phyloP scores from a whole-genome alignment of 768 basidiomycete genomes.

The Tylopilus subfusipes region DNA sequence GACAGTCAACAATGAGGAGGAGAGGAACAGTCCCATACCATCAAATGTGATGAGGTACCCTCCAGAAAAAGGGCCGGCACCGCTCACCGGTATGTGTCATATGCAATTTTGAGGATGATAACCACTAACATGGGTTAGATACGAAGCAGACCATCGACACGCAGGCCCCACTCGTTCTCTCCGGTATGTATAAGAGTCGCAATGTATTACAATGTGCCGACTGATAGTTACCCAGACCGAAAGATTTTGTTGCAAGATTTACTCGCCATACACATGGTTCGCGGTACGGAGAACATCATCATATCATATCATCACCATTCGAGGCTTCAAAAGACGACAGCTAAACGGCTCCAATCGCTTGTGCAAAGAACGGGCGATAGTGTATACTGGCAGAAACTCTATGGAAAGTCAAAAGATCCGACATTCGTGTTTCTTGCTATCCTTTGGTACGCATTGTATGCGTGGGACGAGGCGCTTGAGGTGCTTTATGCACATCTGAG shows the following conservation, averaged over 20 bases:
- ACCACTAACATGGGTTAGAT: conserved; percentile 12
- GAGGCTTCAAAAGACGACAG: conserved; percentile 24
- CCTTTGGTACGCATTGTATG: conserved; percentile 58
- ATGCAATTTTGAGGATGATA: not conserved
- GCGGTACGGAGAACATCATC: conserved; percentile 27
- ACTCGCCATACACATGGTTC: conserved; percentile 39
- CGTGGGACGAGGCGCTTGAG: conserved; percentile 61
- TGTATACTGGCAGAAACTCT: conserved; percentile 37
- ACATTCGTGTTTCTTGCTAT: conserved; percentile 37
- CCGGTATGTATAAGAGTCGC: conserved; percentile 6
- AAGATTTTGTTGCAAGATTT: conserved; percentile 34
- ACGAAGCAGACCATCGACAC: conserved; percentile 31
- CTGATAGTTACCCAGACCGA: conserved; percentile 6
- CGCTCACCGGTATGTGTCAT: conserved; percentile 17
- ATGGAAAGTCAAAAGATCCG: conserved; percentile 29
- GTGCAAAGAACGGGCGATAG: conserved; percentile 33
- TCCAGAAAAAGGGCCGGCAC: conserved; percentile 1
- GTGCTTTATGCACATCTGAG: conserved; percentile 49
- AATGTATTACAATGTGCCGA: not conserved
- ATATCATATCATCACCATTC: conserved; percentile 37
- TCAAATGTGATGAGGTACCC: conserved; percentile 11
- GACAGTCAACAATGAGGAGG: conserved; percentile 31
- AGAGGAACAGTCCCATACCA: conserved; percentile 12
- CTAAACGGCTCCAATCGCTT: conserved; percentile 28
- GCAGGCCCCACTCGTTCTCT: conserved; percentile 30